These are phyloP conservation scores for Dactylellina drechsleri DNA, from an alignment of 2,329 filamentous ascomycete genomes.

Conservation along the genomic window DNA sequence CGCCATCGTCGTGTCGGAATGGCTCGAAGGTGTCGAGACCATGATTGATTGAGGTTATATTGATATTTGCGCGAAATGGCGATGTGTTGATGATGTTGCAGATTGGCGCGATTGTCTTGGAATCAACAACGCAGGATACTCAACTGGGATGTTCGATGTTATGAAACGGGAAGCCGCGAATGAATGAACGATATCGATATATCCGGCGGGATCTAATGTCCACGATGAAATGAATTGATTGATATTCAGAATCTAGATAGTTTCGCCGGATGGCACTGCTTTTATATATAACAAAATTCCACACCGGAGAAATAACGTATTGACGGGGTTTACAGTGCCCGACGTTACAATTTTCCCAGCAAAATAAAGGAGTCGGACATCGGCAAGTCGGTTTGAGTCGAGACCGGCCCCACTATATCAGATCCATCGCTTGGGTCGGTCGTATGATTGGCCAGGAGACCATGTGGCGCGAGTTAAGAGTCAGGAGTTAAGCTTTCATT, in stretches of 20 bases:
- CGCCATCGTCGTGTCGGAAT: conserved; percentile 32
- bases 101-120: conserved; percentile 3
- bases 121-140: conserved; percentile 6
- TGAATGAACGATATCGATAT: neutral
- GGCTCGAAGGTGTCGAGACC: conserved; percentile 34
- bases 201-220: neutral
- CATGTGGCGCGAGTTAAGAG: conserved; percentile 10
- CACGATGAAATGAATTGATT: neutral
- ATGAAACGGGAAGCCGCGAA: conserved; percentile 28
- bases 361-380: conserved; percentile 28
- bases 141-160: too few relatives aligned
- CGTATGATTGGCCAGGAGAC: conserved; percentile 13
- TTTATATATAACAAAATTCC: conserved; percentile 23
- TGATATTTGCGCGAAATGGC: neutral
- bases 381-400: conserved; percentile 19
- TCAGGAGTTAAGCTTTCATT: conserved; percentile 40
- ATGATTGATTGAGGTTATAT: conserved; percentile 14
- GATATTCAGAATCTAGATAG: too few relatives aligned
- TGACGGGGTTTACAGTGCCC: neutral
- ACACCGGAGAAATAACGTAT: neutral
- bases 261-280: neutral
- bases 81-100: conserved; percentile 23
- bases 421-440: neutral
- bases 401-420: conserved; percentile 7
- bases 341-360: conserved; percentile 12